Conservation (phyloP, 345 rosid species). For the Hypericum androsaemum region DNA sequence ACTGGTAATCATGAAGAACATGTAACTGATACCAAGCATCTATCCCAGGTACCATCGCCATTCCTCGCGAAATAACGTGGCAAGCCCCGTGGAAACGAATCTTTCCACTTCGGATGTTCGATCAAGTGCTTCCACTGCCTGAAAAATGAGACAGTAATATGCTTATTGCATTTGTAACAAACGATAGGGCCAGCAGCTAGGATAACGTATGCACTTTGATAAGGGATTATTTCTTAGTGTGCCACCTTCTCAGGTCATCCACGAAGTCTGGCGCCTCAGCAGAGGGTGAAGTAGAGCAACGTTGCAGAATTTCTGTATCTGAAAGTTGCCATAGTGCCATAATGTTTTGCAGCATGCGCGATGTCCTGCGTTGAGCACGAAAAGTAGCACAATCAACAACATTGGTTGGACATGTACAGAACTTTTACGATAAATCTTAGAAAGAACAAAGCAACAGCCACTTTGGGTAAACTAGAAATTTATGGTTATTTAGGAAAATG, state of each 20-base stretch:
- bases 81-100: conserved; percentile 45
- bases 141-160: conserved; percentile 7
- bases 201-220: not conserved
- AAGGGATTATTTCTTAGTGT: not conserved
- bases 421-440: not conserved
- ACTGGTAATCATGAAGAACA: no score
- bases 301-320: conserved; percentile 48
- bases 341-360: conserved; percentile 17
- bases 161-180: not conserved
- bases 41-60: conserved; percentile 47
- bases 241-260: conserved; percentile 46
- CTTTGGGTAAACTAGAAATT: not conserved
- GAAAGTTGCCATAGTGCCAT: conserved; percentile 30
- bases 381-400: conserved; percentile 1
- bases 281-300: conserved; percentile 69
- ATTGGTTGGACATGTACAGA: not conserved
- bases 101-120: conserved; percentile 48
- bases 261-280: conserved; percentile 89
- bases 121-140: conserved; percentile 61
- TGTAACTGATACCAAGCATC: conserved; percentile 5
- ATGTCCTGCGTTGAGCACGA: conserved; percentile 38
- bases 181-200: no score
- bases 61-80: conserved; percentile 60
- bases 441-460: not conserved
- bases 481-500: not conserved